These are phyloP conservation scores for Acorus calamus DNA, from an alignment of 106 monocot species.

Conservation along the genomic window DNA sequence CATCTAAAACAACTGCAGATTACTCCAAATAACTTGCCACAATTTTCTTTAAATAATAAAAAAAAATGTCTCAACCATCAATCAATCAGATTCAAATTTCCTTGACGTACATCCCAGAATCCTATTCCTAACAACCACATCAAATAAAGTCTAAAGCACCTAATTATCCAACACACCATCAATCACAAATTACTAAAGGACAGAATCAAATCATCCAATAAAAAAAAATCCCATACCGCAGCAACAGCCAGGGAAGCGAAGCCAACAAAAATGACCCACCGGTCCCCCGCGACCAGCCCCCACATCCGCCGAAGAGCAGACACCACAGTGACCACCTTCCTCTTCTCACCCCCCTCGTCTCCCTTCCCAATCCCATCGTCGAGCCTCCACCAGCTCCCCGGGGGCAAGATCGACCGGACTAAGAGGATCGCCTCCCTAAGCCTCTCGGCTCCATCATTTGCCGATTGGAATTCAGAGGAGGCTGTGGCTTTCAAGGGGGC, in stretches of 20 bases:
- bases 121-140: too few relatives aligned
- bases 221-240: constrained; percentile 22
- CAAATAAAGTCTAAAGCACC: too few relatives aligned
- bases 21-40: too few relatives aligned
- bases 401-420: constrained; percentile 18
- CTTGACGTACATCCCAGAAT: too few relatives aligned
- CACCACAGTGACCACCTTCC: constrained; percentile 8
- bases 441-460: constrained; percentile 10
- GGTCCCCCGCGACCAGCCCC: constrained; percentile 37
- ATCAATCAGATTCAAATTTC: too few relatives aligned
- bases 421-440: constrained; percentile 10
- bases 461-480: too few relatives aligned
- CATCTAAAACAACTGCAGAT: too few relatives aligned
- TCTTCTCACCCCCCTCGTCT: constrained; percentile 7
- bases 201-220: neutral
- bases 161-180: too few relatives aligned
- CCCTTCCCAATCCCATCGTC: constrained; percentile 5
- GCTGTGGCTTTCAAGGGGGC: neutral
- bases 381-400: constrained; percentile 53
- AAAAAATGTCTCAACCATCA: too few relatives aligned
- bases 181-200: neutral
- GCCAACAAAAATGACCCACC: constrained; percentile 36
- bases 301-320: constrained; percentile 44
- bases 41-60: too few relatives aligned
- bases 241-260: constrained; percentile 37